Evolutionary conservation across 345 rosid genomes (phyloP), one percentile per base, ranked within the genome.

Genomic region (Hibiscus syriacus): DNA sequence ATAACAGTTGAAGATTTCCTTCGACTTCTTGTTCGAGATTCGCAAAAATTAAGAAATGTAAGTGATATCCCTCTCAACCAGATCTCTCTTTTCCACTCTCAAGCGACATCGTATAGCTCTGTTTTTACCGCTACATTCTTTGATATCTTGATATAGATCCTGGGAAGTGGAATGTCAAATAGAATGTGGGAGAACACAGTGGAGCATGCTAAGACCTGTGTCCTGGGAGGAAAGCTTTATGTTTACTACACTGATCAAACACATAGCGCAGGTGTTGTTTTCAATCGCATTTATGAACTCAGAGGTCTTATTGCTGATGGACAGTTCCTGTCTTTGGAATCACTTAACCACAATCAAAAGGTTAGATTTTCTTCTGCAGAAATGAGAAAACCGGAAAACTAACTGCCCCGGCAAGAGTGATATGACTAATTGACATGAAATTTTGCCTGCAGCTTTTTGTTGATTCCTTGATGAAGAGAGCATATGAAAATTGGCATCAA

Each of bases 151-250:
- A 43, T 74, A 34, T 66, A 93, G 96, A 82, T 89, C 68, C 94
- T 90, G 5, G 98, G 98, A 73, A 93, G 98, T 53, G 98, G 96
- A 72, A 89, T 90, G 97, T 90, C 98, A 6, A 93, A 90, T 70
- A 82, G 90, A 73, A 93, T 93, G 98, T 93, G 98, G 98, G 98
- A 93, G 73, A 89, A 87, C 39, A 87, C 97, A 1, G 82, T 90
- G 55, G 98, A 90, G 77, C 98, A 93, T 62, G 97, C 99, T 19
- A 94, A 94, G 85, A 94, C 97, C 0, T 94, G 99, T 10, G 85
- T 85, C 17, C 69, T 90, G 77, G 92, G 96, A 39, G 92, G 85
- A 48, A 94, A 86, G 85, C 87, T 94, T 48, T 94, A 86, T 43
- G 84, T 90, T 53, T 90, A 81, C 80, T 84, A 83, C 72, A 68